Conservation (phyloP, 306 rosid species). For the apple (Malus domestica) region ASM211411v1 NC_041798.1:33401001-33401500, state of each 20-base stretch:
- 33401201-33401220: constrained; percentile 7
- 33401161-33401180: not conserved
- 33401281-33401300: constrained; percentile 25
- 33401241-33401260: constrained; percentile 37
- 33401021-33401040: not conserved
- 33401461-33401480: constrained; percentile 18
- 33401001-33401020: not conserved
- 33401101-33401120: not conserved
- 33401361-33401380: constrained; percentile 50
- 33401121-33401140: not conserved
- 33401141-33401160: not conserved
- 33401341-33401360: constrained; percentile 23
- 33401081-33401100: not conserved
- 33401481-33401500: constrained; percentile 21
- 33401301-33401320: not conserved
- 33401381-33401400: constrained; percentile 44
- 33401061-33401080: not conserved
- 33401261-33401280: constrained; percentile 41
- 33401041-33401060: not conserved
- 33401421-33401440: constrained; percentile 3
- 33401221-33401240: constrained; percentile 22
- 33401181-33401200: constrained; percentile 19
- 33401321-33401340: constrained; percentile 2
- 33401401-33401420: constrained; percentile 25
- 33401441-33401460: constrained; percentile 18